These are phyloP conservation scores for Phytophthora podocarpi DNA, from an alignment of 352 stramenopile species.

Conservation along the genomic window DNA sequence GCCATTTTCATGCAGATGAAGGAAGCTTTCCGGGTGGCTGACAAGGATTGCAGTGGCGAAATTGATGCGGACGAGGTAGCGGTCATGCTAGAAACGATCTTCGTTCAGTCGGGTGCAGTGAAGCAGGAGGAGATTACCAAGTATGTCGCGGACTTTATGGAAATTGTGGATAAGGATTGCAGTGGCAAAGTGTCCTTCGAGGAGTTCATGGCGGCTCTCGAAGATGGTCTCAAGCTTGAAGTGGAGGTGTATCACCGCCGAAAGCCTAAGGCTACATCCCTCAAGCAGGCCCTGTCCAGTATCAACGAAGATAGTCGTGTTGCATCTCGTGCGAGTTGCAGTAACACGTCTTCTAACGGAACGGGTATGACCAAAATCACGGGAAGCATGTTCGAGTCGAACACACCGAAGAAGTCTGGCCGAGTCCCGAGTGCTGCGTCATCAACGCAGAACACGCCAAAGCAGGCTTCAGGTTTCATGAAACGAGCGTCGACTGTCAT, in stretches of 20 bases:
- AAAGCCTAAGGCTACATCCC: constrained; percentile 33
- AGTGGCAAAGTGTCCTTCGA: constrained; percentile 83
- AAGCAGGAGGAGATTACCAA: constrained; percentile 70
- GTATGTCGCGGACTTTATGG: constrained; percentile 83
- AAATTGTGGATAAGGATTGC: constrained; percentile 63
- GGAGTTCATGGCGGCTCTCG: constrained; percentile 80
- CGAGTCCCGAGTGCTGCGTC: constrained; percentile 27
- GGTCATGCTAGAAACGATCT: constrained; percentile 80
- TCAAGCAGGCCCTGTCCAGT: constrained; percentile 36
- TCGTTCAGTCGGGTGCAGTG: constrained; percentile 73
- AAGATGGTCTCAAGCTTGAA: constrained; percentile 77
- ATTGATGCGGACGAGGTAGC: constrained; percentile 82
- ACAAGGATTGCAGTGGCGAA: constrained; percentile 83
- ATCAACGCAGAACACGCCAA: constrained; percentile 38
- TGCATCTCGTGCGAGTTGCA: constrained; percentile 29
- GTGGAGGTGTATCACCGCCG: constrained; percentile 70
- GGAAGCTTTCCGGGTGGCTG: constrained; percentile 76
- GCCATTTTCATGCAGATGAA: constrained; percentile 91
- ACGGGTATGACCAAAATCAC: constrained; percentile 38
- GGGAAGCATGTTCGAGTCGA: constrained; percentile 40
- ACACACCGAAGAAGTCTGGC: constrained; percentile 55
- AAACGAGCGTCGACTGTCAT: constrained; percentile 37
- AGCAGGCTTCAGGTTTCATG: constrained; percentile 15
- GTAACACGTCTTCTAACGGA: constrained; percentile 37
- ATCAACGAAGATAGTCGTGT: constrained; percentile 43